These are phyloP conservation scores for Alnus rubra DNA, from an alignment of 306 rosid genomes.

Conservation along the genomic window DNA sequence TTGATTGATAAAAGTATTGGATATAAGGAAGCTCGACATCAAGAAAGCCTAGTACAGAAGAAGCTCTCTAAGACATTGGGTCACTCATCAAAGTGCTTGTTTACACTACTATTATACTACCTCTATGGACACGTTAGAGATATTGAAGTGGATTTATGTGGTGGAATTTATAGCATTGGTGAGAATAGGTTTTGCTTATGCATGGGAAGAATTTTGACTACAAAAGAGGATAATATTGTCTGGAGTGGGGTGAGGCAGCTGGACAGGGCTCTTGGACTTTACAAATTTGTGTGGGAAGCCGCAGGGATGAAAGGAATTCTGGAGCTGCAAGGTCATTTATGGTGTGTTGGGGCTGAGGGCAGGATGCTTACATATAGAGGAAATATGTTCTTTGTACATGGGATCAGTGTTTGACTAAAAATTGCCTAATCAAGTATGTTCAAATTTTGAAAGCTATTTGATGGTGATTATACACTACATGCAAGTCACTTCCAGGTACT, in stretches of 20 bases:
- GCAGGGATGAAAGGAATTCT: constrained; percentile 67
- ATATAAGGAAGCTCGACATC: constrained; percentile 67
- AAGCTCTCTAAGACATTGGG: constrained; percentile 80
- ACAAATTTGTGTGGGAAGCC: constrained; percentile 82
- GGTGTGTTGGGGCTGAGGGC: constrained; percentile 67
- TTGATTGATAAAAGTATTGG: constrained; percentile 60
- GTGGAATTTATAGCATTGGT: constrained; percentile 53
- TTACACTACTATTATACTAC: constrained; percentile 70
- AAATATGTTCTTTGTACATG: constrained; percentile 56
- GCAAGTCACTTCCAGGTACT: constrained; percentile 1
- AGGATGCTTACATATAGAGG: constrained; percentile 66
- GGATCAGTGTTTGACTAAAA: constrained; percentile 48
- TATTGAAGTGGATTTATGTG: constrained; percentile 72
- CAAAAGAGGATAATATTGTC: constrained; percentile 62
- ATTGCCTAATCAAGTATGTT: constrained; percentile 4
- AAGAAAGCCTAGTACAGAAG: constrained; percentile 68
- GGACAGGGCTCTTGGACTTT: constrained; percentile 71
- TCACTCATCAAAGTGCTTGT: constrained; percentile 79
- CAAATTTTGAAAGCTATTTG: neutral
- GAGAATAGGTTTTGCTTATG: constrained; percentile 48
- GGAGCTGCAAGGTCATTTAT: constrained; percentile 81
- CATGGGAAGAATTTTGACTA: constrained; percentile 81
- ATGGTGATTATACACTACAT: constrained; percentile 1
- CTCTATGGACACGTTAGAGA: constrained; percentile 63
- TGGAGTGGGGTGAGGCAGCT: constrained; percentile 81